Evolutionary conservation across 331 rosid genomes (phyloP), one percentile per base, ranked within the genome.

Genomic region (Acacia pycnantha): DNA sequence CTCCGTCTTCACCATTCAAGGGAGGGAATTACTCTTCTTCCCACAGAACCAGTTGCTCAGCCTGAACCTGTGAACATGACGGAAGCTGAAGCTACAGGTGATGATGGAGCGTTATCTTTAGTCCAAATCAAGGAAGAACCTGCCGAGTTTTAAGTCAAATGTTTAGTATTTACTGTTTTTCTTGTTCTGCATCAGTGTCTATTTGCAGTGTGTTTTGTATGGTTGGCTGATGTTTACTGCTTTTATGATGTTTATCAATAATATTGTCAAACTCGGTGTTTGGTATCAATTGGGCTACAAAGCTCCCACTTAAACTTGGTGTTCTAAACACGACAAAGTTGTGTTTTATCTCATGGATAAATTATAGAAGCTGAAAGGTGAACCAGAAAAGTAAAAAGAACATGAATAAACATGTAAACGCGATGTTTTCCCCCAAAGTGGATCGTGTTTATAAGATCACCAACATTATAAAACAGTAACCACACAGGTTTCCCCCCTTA

Each of bases 91-190:
- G 65, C 24, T 43, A 12, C 18, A 19, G 47, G 21, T 41, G 37
- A 5, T 41, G 40, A 3, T 41, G 43, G 14, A 33, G 53, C 16
- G 4, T 61, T 70, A 5, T 18, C 7, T 1, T 5, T 0, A 40
- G 51, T 27, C 3, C 13, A 18, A 11, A 16, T 83, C 46, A 83
- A 77, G 75, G 21, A 12, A 22, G 86, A 78, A 18, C 70, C 75
- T 78, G 13, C 70, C 29, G 21, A 21, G 2, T 35, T 24, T 41
- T 66, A 21, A 66, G 59, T 16, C 22, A 51, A 51, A 51, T 51
- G 59, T 51, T 15, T 1, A 15, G 44, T 47, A 9, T 76, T 40
- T 40, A 37, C 2, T 54, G 53, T 4, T 24, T 35, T n/a, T 29
- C 12, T 75, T 19, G 5, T n/a, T 58, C 22, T 37, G 29, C 66